Base-by-base conservation (phyloP, 352 stramenopile genomes). In the Globisporangium okanoganense region DNA sequence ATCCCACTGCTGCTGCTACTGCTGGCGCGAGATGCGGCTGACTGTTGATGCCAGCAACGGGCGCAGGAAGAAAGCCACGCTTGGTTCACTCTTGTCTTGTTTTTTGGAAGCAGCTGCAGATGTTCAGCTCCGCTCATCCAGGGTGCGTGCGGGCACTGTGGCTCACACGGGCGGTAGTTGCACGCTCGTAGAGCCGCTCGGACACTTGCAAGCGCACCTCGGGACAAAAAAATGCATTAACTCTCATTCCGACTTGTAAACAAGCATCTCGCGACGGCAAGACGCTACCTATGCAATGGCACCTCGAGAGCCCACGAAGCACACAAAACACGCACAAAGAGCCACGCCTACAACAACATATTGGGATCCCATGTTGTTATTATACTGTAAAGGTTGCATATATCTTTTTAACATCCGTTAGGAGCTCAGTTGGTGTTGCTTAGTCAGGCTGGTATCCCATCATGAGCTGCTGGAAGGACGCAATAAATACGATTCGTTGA, bases 261-360 rank as follows among this genome's bases (percentile, higher is more conserved):
- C 48, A 55, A 54, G 48, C 43, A 25, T 55, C 27, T 27, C 8
- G 4, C 2, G 20, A 41, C 27, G 29, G 18, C 49, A 55, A 55
- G 49, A 55, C 49, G n/a, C 27, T 41, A 55, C 49, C 27, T 41
- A 55, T 27, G n/a, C n/a, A 18, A 27, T 41, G 7, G 49, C 27
- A 55, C 29, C 18, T 40, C 9, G 2, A 33, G 6, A 33, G 29
- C 29, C 29, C 47, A 24, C 47, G 33, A 51, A 31, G 18, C 40
- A 45, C 40, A 13, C n/a, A n/a, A n/a, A n/a, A n/a, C n/a, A n/a
- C n/a, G n/a, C n/a, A n/a, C n/a, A n/a, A n/a, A n/a, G n/a, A n/a
- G n/a, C n/a, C n/a, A n/a, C n/a, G n/a, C n/a, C n/a, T n/a, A n/a
- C n/a, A 51, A 13, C 10, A 31, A 12, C 3, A 45, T 45, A 16